A percentile compares a stretch with the other conserved stretches of the same genome.
Conservation (phyloP, 148 eudicot species). For the Fallopia convolvulus region DNA sequence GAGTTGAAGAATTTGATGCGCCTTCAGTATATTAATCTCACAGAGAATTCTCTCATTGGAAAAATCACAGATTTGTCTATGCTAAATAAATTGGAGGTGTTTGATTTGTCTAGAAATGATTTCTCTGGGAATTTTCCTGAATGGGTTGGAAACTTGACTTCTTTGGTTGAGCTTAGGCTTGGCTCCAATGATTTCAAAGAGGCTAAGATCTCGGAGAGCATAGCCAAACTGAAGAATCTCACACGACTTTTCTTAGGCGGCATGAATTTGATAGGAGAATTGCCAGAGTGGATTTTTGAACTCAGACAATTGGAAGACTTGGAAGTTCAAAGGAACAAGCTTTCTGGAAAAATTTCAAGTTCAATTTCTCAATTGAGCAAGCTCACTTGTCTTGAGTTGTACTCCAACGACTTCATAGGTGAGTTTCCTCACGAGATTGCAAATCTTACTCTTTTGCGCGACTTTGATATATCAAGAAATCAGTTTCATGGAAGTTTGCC, state of each 20-base stretch:
- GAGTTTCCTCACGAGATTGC: conserved; percentile 57
- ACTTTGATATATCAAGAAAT: conserved; percentile 67
- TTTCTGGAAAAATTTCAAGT: conserved; percentile 51
- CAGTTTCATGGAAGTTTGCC: conserved; percentile 68
- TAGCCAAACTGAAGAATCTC: conserved; percentile 68
- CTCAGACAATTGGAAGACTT: conserved; percentile 40
- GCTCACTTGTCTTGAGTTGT: conserved; percentile 61
- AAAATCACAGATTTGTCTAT: conserved; percentile 61
- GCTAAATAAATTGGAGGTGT: conserved; percentile 40
- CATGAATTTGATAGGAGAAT: conserved; percentile 41
- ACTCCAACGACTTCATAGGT: conserved; percentile 56
- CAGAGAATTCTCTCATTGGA: conserved; percentile 54
- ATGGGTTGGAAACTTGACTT: conserved; percentile 60
- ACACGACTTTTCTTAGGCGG: conserved; percentile 42
- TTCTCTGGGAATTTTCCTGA: conserved; percentile 59
- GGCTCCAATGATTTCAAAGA: conserved; percentile 49
- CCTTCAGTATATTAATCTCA: conserved; percentile 57
- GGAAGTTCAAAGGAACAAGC: conserved; percentile 51
- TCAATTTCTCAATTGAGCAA: conserved; percentile 46
- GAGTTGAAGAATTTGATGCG: conserved; percentile 35
- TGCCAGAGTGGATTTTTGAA: conserved; percentile 63
- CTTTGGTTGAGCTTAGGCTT: conserved; percentile 42
- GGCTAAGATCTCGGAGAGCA: conserved; percentile 48
- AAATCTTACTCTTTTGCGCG: conserved; percentile 49
- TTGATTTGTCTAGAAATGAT: conserved; percentile 56